Evolutionary conservation across 1,284 basidiomycete genomes (phyloP).

Genomic region (Boletus smithii): DNA sequence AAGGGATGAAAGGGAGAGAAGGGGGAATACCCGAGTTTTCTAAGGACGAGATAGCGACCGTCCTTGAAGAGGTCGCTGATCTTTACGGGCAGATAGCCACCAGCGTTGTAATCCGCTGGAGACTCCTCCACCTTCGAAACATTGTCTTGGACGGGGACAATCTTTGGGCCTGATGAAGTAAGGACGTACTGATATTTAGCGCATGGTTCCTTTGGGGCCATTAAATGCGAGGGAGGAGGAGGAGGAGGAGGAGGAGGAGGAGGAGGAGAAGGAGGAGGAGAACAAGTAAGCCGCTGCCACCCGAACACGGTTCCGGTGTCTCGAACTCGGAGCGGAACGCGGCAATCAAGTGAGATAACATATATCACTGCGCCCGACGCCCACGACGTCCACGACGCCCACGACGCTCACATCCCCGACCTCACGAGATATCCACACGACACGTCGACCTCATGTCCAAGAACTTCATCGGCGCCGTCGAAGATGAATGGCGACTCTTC

Average conservation of each 20-base stretch:
- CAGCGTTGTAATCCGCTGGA: conserved; percentile 74
- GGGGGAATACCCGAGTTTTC: conserved; percentile 72
- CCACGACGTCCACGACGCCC: no score
- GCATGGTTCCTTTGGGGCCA: conserved; percentile 64
- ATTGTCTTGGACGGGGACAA: conserved; percentile 61
- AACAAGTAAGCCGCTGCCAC: conserved; percentile 1
- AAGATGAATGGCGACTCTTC: conserved; percentile 83
- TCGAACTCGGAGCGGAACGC: conserved; percentile 1
- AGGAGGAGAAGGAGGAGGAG: conserved; percentile 13
- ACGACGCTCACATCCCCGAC: not conserved
- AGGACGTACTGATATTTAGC: conserved; percentile 73
- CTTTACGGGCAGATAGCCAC: conserved; percentile 78
- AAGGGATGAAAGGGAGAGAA: conserved; percentile 13
- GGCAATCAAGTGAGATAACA: not conserved
- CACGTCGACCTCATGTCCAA: no score
- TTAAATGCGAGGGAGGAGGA: conserved; percentile 38
- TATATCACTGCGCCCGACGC: no score
- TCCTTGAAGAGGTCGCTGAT: conserved; percentile 79
- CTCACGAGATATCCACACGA: not conserved
- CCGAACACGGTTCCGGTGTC: conserved; percentile 21
- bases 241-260: conserved; percentile 13
- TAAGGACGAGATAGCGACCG: conserved; percentile 72
- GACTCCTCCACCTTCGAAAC: conserved; percentile 72
- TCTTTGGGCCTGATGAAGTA: conserved; percentile 62
- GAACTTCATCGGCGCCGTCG: conserved; percentile 73